Evolutionary conservation across 192 early-diverging fungal genomes (phyloP).

Genomic region (Tieghemiomyces parasiticus): DNA sequence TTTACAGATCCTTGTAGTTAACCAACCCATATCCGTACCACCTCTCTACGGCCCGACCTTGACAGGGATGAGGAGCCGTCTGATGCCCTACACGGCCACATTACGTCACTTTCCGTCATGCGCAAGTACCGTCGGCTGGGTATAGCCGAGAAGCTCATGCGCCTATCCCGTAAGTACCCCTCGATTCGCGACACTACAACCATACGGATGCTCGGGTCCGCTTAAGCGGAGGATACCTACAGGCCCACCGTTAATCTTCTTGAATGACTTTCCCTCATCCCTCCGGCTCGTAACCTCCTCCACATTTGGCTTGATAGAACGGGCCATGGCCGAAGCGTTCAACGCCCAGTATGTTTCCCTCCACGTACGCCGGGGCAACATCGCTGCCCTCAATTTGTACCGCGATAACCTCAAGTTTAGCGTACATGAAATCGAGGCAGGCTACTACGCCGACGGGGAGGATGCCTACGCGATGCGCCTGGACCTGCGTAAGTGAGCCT

Average conservation of each 20-base stretch:
- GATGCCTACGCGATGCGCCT: conserved; percentile 61
- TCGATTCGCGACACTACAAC: no score
- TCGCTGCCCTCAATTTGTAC: conserved; percentile 86
- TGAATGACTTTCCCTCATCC: no score
- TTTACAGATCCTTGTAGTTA: no score
- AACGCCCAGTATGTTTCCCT: conserved; percentile 77
- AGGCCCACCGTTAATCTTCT: no score
- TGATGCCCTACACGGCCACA: conserved; percentile 75
- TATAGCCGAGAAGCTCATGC: conserved; percentile 95
- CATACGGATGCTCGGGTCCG: no score
- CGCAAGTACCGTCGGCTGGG: conserved; percentile 90
- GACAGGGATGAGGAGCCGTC: conserved; percentile 76
- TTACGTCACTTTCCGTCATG: conserved; percentile 94
- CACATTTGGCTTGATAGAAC: conserved; percentile 28
- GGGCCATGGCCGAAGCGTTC: conserved; percentile 80
- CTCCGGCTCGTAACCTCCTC: no score
- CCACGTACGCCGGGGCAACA: conserved; percentile 89
- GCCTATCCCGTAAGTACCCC: conserved; percentile 53
- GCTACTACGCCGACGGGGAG: conserved; percentile 98
- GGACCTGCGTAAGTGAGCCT: neutral
- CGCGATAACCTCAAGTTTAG: conserved; percentile 81
- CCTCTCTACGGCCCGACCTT: no score
- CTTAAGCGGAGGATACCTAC: no score
- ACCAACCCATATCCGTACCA: no score
- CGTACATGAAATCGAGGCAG: conserved; percentile 78